Percentiles rank a stretch among this genome's conserved stretches.
Conservation (phyloP, 2,329 filamentous ascomycete species). For the Arthrinium phaeospermum region DNA sequence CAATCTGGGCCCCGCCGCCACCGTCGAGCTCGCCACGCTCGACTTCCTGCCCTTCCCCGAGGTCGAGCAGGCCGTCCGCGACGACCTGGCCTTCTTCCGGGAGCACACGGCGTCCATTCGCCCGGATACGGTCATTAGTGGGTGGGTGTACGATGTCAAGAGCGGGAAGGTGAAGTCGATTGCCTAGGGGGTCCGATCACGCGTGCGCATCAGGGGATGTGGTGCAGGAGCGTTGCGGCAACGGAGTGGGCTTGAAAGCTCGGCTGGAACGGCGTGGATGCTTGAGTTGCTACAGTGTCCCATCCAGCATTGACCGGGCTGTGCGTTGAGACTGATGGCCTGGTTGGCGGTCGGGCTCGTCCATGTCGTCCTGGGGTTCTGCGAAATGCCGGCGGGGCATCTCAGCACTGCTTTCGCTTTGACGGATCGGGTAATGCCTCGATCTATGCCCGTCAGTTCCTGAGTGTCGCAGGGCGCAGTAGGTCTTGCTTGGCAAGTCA, state of each 20-base stretch:
- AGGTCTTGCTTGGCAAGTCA: not conserved
- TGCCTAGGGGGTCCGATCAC: not conserved
- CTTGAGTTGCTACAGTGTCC: not conserved
- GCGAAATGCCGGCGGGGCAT: no score
- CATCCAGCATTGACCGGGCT: not conserved
- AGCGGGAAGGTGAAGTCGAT: constrained; percentile 61
- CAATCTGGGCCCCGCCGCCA: constrained; percentile 61
- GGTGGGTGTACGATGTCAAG: constrained; percentile 74
- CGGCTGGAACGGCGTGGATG: not conserved
- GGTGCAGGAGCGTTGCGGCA: no score
- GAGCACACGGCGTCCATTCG: constrained; percentile 53
- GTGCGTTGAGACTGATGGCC: not conserved
- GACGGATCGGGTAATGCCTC: not conserved
- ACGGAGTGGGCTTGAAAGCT: no score
- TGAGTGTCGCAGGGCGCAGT: not conserved
- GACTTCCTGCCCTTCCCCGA: constrained; percentile 72
- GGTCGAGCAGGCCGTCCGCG: constrained; percentile 66
- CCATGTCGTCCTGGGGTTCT: not conserved
- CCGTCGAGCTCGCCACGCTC: constrained; percentile 49
- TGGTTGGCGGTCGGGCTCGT: not conserved
- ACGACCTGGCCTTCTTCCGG: constrained; percentile 70
- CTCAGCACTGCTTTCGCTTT: not conserved
- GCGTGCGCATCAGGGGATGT: not conserved
- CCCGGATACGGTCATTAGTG: constrained; percentile 32
- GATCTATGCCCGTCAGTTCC: not conserved